Percentiles rank a stretch among this genome's conserved stretches.
phyloP scores from a whole-genome alignment of 1,284 basidiomycete species.

The Ceratobasidium sp. region DNA sequence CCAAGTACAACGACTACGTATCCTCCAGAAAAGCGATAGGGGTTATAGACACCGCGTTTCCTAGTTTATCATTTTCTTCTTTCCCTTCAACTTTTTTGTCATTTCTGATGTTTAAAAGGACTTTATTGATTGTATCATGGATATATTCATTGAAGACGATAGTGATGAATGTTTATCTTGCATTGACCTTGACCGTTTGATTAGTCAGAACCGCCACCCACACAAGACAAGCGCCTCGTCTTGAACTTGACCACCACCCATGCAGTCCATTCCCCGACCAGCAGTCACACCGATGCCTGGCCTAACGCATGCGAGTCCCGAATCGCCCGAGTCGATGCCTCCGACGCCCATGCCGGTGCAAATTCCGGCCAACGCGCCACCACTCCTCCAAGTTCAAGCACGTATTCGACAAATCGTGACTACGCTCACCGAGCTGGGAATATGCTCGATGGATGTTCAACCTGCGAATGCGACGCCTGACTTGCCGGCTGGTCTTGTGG shows the following conservation, averaged over 20 bases:
- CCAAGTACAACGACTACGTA: background rate
- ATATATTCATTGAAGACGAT: background rate
- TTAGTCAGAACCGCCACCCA: background rate
- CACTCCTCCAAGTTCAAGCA: conserved; percentile 22
- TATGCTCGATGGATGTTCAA: conserved; percentile 41
- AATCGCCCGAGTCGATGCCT: conserved; percentile 33
- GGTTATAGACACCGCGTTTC: background rate
- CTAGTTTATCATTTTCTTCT: background rate
- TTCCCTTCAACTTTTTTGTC: background rate
- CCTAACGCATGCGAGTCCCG: conserved; percentile 22
- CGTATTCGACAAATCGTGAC: conserved; percentile 21
- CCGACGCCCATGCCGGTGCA: conserved; percentile 14
- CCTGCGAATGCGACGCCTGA: conserved; percentile 32
- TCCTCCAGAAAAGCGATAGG: conserved; percentile 24
- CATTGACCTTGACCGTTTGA: background rate
- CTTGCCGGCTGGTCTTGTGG: conserved; percentile 38
- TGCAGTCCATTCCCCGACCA: conserved; percentile 5
- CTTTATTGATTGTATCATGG: background rate
- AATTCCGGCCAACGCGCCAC: conserved; percentile 17
- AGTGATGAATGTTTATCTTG: background rate
- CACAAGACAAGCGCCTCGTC: background rate
- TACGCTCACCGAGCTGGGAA: conserved; percentile 39
- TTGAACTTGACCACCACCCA: conserved; percentile 6
- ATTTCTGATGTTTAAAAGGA: background rate
- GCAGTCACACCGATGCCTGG: conserved; percentile 4